A percentile compares a stretch with the other conserved stretches of the same genome.
These are phyloP conservation scores for Solanum bulbocastanum DNA, from an alignment of 257 asterid genomes.

Conservation along the genomic window DNA sequence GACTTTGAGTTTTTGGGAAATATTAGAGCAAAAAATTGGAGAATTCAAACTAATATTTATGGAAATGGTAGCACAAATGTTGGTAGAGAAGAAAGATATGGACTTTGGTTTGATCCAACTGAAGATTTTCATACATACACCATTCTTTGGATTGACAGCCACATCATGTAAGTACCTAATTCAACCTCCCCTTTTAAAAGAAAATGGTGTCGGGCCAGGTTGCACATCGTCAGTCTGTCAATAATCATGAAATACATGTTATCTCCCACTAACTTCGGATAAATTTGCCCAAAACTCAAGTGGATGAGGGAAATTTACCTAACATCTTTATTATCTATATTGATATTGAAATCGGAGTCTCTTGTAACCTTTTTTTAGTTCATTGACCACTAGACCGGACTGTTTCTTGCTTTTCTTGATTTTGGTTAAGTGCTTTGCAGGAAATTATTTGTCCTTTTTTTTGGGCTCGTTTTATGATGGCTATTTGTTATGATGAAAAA, in stretches of 20 bases:
- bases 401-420: not conserved
- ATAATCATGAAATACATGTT: not conserved
- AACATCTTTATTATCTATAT: not conserved
- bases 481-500: not conserved
- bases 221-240: not conserved
- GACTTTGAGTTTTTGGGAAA: slow-evolving; percentile 89
- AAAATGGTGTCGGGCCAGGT: not conserved
- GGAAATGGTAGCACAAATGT: slow-evolving; percentile 77
- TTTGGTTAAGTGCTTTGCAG: not conserved
- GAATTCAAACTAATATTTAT: slow-evolving; percentile 75
- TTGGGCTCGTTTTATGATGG: not conserved
- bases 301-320: not conserved
- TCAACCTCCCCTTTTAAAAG: not conserved
- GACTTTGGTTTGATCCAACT: slow-evolving; percentile 82
- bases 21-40: slow-evolving; percentile 77
- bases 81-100: slow-evolving; percentile 87
- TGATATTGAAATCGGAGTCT: not conserved
- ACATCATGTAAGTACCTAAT: slow-evolving; percentile 44
- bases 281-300: not conserved
- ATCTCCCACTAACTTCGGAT: not conserved
- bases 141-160: slow-evolving; percentile 53
- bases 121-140: slow-evolving; percentile 72
- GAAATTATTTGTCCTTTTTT: slow-evolving; percentile 3
- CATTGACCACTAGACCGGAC: not conserved
- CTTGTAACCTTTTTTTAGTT: not conserved